Evolutionary conservation across 768 basidiomycete genomes (phyloP).

Genomic region (Tubosaeta sp.): DNA sequence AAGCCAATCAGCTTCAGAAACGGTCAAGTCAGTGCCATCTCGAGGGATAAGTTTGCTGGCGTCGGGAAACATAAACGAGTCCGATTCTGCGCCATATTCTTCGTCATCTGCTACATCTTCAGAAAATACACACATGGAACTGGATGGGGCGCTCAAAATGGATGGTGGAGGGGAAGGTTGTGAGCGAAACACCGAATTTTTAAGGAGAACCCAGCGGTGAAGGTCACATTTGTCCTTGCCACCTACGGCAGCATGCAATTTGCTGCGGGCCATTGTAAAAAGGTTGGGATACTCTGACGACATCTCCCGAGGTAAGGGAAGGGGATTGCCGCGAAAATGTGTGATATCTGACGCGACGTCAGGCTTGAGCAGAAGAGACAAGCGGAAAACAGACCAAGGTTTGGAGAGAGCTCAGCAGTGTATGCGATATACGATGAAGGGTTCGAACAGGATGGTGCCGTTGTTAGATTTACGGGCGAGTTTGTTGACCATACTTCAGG

Average conservation of each 20-base stretch:
- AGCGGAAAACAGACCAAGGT: conserved; percentile 18
- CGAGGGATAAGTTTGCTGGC: conserved; percentile 51
- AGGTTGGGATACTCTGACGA: conserved; percentile 47
- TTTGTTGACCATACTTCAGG: conserved; percentile 76
- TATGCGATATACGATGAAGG: conserved; percentile 86
- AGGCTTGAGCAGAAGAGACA: background rate
- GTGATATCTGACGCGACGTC: conserved; percentile 18
- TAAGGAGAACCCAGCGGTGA: conserved; percentile 84
- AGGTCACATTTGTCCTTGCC: conserved; percentile 67
- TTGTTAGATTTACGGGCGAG: conserved; percentile 75
- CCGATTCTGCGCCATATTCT: conserved; percentile 50
- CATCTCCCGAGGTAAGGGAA: conserved; percentile 33
- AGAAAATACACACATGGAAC: conserved; percentile 28
- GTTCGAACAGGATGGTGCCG: conserved; percentile 85
- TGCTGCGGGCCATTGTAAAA: conserved; percentile 63
- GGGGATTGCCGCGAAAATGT: conserved; percentile 5
- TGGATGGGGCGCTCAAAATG: conserved; percentile 16
- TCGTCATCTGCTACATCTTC: conserved; percentile 45
- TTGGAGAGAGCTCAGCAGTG: conserved; percentile 41
- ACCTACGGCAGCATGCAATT: conserved; percentile 62
- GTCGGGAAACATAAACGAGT: conserved; percentile 81
- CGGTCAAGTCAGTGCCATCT: conserved; percentile 30
- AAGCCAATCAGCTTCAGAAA: conserved; percentile 76
- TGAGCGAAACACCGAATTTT: conserved; percentile 71
- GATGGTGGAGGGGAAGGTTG: conserved; percentile 38